Evolutionary conservation across 768 basidiomycete species (phyloP).

Genomic region (Guyanaporus albipodus): DNA sequence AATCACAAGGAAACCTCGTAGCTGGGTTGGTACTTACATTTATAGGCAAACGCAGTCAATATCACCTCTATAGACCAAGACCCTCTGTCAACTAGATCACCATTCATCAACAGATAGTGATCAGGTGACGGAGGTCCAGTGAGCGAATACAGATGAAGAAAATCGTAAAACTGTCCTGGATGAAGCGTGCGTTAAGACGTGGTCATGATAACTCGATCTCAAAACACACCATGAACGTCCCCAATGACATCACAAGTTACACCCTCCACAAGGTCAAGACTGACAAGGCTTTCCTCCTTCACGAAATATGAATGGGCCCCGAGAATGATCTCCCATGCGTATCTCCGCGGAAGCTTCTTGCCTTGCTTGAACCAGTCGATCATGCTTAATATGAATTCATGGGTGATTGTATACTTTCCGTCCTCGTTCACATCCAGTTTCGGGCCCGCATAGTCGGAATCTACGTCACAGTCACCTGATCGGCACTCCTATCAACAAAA

Average conservation of each 20-base stretch:
- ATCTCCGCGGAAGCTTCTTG: slow-evolving; percentile 85
- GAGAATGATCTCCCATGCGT: slow-evolving; percentile 94
- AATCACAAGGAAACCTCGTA: slow-evolving; percentile 5
- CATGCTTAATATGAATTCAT: slow-evolving; percentile 80
- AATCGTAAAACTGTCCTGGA: slow-evolving; percentile 91
- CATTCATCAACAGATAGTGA: slow-evolving; percentile 89
- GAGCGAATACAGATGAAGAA: slow-evolving; percentile 80
- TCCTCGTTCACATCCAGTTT: slow-evolving; percentile 53
- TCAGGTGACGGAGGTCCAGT: slow-evolving; percentile 81
- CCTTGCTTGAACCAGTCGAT: slow-evolving; percentile 91
- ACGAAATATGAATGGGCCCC: slow-evolving; percentile 75
- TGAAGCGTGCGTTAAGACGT: slow-evolving; percentile 1
- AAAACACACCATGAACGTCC: slow-evolving; percentile 79
- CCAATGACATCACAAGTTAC: slow-evolving; percentile 91
- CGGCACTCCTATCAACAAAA: slow-evolving; percentile 5
- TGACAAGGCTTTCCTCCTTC: slow-evolving; percentile 78
- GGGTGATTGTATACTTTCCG: slow-evolving; percentile 69
- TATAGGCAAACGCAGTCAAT: slow-evolving; percentile 89
- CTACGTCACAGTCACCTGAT: slow-evolving; percentile 75
- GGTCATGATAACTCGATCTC: background rate
- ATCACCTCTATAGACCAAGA: slow-evolving; percentile 94
- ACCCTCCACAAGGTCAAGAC: slow-evolving; percentile 69
- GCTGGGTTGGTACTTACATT: slow-evolving; percentile 53
- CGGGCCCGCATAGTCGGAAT: slow-evolving; percentile 72
- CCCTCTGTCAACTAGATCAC: slow-evolving; percentile 97